Evolutionary conservation across 2,329 filamentous ascomycete genomes (phyloP), one percentile per base, ranked within the genome.

Genomic region (Fusarium albosuccineum): DNA sequence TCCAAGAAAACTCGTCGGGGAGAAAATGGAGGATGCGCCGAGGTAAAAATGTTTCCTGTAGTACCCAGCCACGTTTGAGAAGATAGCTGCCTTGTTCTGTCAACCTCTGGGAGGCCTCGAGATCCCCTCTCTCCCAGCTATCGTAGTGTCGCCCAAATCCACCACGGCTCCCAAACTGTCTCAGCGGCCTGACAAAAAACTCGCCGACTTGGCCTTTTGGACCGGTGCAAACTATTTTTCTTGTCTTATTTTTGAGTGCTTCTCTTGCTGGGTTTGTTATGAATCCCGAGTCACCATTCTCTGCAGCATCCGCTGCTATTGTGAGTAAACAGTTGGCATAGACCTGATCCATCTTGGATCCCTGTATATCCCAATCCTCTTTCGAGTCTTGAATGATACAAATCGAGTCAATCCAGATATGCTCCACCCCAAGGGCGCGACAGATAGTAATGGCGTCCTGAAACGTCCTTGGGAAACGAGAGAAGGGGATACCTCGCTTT

Each of bases 351-450:
- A 68, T 66, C 22, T 56, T 57, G 9, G 53, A 57, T 3, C 51
- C 49, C 39, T 68, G 58, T 9, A 44, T 44, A 9, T 45, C 55
- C 63, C 60, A 66, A 33, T 66, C 66, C 13, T 60, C 29, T 3
- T 40, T 53, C 6, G 54, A 56, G 37, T 64, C 61, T 55, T 67
- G 60, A 6, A 64, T 63, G 44, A 68, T 68, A 33, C 65, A 66
- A 27, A 68, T 45, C 1, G 59, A 57, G 46, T 68, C 62, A 29
- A 66, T 64, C 60, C 66, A 68, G 33, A 68, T 34, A 41, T 57
- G 64, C 4, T 55, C 37, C 11, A 66, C 33, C 2, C 26, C 50
- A 2, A 68, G 30, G 5, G 30, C 26, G 6, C 57, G 56, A 5
- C 45, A 60, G 14, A 66, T 22, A 4, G 26, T n/a, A 2, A 66